Base-by-base conservation (phyloP, 495 filamentous ascomycete species). In the Chaetomidium leptoderma region DNA sequence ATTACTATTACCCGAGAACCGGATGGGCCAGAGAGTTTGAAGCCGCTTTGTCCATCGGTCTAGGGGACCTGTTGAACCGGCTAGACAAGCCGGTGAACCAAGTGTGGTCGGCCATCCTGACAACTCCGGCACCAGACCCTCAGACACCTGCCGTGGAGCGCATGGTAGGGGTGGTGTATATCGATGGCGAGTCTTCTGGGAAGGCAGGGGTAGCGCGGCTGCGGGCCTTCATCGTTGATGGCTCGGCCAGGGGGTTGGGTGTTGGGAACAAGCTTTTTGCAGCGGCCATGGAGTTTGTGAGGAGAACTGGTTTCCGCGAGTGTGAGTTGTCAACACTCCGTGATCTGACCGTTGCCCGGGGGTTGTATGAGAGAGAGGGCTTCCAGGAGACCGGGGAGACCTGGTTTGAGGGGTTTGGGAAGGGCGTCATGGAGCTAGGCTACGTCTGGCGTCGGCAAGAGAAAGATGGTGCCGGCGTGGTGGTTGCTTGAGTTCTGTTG, bases 141-240 rank as follows among this genome's bases (percentile, higher is more conserved):
- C 3, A 6, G 43, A 39, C 42, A 14, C 19, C 45, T 1, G 1
- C 23, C 5, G 13, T 23, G 24, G 46, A 66, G 45, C 60, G 58
- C 2, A 70, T 67, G 30, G 61, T 67, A 2, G 70, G 70, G 7
- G 62, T 62, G 24, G 45, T 72, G 24, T 72, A 55, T n/a, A 54
- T 72, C 32, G 63, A 72, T 37, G 68, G 66, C 13, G 61, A 72
- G 57, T 21, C 3, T 33, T 33, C 26, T 8, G 40, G 36, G 2
- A 29, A 27, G 35, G 62, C 59, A 11, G 57, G 51, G 0, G 54
- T 60, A 33, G 66, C 65, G 2, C 45, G 49, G 7, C 47, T 74
- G 8, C 58, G 69, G n/a, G 64, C 57, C n/a, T 70, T 70, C 30
- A 68, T 71, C 45, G 65, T 72, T 3, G 71, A 72, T 33, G 61